A percentile compares a stretch with the other conserved stretches of the same genome.
Conservation (phyloP, 495 filamentous ascomycete genomes). For the Aspergillus funiculosus region DNA sequence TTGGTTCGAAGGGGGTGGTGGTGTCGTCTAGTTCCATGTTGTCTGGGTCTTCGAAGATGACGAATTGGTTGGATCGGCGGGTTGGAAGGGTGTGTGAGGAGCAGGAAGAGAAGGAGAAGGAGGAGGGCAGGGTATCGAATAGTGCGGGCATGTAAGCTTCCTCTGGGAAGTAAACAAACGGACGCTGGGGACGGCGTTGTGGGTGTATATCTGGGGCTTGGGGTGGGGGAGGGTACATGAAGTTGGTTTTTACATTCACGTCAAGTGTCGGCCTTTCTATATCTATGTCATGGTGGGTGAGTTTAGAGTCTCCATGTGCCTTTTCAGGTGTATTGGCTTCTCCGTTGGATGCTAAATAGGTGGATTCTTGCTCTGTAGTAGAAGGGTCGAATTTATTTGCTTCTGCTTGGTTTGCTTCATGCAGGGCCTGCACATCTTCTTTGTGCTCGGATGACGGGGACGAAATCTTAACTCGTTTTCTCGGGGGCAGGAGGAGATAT, state of each 20-base stretch:
- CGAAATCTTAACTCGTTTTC: slow-evolving; percentile 1
- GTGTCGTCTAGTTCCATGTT: not conserved
- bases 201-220: not conserved
- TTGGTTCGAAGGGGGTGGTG: not conserved
- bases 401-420: too few species aligned
- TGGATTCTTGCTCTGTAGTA: too few species aligned
- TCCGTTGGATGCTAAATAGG: too few species aligned
- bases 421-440: not conserved
- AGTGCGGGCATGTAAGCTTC: not conserved
- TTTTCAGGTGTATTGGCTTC: too few species aligned
- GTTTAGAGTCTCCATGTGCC: too few species aligned
- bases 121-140: not conserved
- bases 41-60: slow-evolving; percentile 22
- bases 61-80: slow-evolving; percentile 1
- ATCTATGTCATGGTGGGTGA: too few species aligned
- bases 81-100: not conserved
- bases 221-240: not conserved
- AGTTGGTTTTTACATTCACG: not conserved
- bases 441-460: not conserved
- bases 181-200: not conserved
- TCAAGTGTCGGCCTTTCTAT: too few species aligned
- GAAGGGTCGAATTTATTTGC: too few species aligned
- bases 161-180: slow-evolving; percentile 1
- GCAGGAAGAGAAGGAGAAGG: not conserved
- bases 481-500: not conserved